phyloP scores from a whole-genome alignment of 1,284 basidiomycete genomes.

The Puccinia polysora region DNA sequence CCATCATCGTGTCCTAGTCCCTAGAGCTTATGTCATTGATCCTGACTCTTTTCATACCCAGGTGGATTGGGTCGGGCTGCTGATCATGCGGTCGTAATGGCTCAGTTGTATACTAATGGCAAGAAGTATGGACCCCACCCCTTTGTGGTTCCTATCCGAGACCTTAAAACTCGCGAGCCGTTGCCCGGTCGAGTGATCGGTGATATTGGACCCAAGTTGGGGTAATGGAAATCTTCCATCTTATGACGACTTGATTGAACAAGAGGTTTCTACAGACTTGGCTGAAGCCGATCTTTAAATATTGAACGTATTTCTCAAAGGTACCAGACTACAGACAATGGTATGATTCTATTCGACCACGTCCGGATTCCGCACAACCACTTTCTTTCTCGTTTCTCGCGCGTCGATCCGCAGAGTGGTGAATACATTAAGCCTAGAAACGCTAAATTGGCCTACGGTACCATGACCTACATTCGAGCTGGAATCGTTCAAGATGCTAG shows the following conservation, averaged over 20 bases:
- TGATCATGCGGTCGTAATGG: constrained; percentile 54
- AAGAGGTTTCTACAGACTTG: neutral
- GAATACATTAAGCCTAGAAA: constrained; percentile 48
- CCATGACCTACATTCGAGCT: constrained; percentile 52
- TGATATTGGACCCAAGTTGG: constrained; percentile 53
- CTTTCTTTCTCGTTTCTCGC: constrained; percentile 53
- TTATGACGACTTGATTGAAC: neutral
- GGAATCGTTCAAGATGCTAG: constrained; percentile 53
- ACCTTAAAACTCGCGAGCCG: constrained; percentile 52
- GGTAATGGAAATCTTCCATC: neutral
- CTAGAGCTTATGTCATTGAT: constrained; percentile 47
- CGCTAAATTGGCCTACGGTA: constrained; percentile 49
- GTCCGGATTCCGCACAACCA: constrained; percentile 53
- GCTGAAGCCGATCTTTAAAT: neutral
- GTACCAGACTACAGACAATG: constrained; percentile 53
- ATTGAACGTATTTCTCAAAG: constrained; percentile 40
- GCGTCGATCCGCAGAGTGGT: constrained; percentile 51
- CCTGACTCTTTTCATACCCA: constrained; percentile 14
- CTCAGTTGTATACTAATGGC: constrained; percentile 52
- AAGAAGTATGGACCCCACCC: constrained; percentile 52
- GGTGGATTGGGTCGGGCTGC: constrained; percentile 53
- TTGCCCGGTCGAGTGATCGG: constrained; percentile 52
- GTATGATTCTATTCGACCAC: constrained; percentile 45
- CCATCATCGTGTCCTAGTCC: constrained; percentile 44
- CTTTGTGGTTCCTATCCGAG: constrained; percentile 54